Evolutionary conservation across 225 moss, liverwort and hornwort genomes (phyloP).

Genomic region (Polytrichum formosum): DNA sequence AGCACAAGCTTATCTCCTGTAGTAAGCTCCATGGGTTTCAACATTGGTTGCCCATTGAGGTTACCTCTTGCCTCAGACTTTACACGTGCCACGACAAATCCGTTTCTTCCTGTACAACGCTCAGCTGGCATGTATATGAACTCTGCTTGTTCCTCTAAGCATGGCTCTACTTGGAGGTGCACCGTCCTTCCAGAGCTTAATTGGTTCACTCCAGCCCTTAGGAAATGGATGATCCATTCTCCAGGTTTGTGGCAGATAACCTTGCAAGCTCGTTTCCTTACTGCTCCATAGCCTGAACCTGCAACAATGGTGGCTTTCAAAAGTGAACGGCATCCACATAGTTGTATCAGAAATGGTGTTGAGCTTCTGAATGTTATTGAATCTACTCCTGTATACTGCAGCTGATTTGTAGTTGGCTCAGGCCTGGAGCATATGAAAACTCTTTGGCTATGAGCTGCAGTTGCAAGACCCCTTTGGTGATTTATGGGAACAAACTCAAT

Average conservation of each 20-base stretch:
- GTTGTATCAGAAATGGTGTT: conserved; percentile 31
- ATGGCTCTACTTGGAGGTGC: conserved; percentile 26
- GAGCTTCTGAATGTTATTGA: conserved; percentile 22
- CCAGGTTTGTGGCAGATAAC: conserved; percentile 27
- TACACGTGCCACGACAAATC: conserved; percentile 33
- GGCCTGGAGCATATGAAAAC: not conserved
- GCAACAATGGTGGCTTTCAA: not conserved
- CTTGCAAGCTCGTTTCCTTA: conserved; percentile 11
- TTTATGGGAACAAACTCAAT: not conserved
- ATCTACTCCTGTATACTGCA: not conserved
- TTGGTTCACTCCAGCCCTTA: conserved; percentile 41
- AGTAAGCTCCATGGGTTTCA: conserved; percentile 31
- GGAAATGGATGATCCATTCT: conserved; percentile 32
- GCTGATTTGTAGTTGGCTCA: not conserved
- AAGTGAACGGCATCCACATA: not conserved
- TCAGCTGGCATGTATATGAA: conserved; percentile 48
- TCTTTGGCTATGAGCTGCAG: not conserved
- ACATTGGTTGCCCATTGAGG: conserved; percentile 26
- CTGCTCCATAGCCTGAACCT: not conserved
- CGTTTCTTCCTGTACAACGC: conserved; percentile 29
- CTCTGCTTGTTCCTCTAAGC: conserved; percentile 36
- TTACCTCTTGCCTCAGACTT: conserved; percentile 24
- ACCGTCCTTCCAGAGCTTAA: conserved; percentile 29
- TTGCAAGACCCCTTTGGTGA: not conserved
- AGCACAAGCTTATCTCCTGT: conserved; percentile 33